These are phyloP conservation scores for Penicillium freii DNA, from an alignment of 2,329 filamentous ascomycete genomes.

Conservation along the genomic window DNA sequence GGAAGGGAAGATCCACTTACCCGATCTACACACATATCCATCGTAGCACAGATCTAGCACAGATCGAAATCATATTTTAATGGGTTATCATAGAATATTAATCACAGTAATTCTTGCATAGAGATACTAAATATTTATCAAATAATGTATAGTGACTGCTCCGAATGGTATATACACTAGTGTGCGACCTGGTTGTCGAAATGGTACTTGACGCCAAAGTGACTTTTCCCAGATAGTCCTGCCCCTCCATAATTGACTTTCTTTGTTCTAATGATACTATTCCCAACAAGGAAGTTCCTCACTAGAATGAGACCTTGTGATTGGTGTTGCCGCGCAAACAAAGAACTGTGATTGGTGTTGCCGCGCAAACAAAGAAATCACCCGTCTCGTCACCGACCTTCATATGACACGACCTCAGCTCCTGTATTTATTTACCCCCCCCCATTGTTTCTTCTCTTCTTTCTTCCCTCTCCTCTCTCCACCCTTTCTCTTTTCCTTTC, in stretches of 20 bases:
- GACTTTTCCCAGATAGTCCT: background rate
- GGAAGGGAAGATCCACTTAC: background rate
- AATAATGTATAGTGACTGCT: background rate
- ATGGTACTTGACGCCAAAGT: background rate
- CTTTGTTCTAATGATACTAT: background rate
- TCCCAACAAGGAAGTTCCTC: background rate
- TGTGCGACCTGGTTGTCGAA: background rate
- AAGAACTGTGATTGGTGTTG: slow-evolving; percentile 7
- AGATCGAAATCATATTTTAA: background rate
- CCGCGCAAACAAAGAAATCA: background rate
- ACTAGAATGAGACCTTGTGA: background rate
- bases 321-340: slow-evolving; percentile 4
- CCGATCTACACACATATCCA: too few relatives aligned
- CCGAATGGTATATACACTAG: background rate
- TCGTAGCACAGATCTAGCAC: background rate
- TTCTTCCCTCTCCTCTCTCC: background rate
- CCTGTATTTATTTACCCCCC: background rate
- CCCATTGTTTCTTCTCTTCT: background rate
- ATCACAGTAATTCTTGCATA: background rate
- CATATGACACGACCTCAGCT: background rate
- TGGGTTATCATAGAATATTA: background rate
- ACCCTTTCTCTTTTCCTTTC: background rate
- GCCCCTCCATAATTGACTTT: background rate
- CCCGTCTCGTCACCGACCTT: background rate
- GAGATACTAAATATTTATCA: background rate